Evolutionary conservation across 2,329 filamentous ascomycete species (phyloP).

Genomic region (Penicillium sclerotigenum): DNA sequence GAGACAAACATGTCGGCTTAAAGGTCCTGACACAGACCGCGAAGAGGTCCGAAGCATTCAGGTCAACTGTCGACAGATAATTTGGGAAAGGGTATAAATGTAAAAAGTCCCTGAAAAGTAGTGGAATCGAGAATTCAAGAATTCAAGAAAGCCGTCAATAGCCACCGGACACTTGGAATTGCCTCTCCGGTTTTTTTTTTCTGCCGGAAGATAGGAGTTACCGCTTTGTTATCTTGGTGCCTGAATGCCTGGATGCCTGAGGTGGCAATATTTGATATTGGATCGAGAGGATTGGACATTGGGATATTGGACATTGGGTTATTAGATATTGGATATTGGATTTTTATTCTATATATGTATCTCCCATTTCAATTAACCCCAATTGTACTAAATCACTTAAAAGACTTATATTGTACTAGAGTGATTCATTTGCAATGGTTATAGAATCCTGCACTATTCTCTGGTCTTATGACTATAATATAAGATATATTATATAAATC

Average conservation of each 20-base stretch:
- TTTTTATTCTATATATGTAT: neutral
- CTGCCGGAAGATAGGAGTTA: constrained; percentile 8
- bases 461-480: neutral
- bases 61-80: constrained; percentile 6
- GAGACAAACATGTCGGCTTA: constrained; percentile 36
- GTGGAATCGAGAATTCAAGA: neutral
- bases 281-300: neutral
- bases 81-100: neutral
- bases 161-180: neutral
- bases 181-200: constrained; percentile 17
- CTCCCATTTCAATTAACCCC: too few species aligned
- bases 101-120: neutral
- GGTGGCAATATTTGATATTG: neutral
- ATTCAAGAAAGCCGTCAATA: neutral
- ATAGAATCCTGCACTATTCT: neutral
- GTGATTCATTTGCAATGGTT: neutral
- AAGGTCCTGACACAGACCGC: constrained; percentile 37
- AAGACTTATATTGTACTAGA: neutral
- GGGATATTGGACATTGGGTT: neutral
- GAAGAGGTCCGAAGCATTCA: constrained; percentile 40
- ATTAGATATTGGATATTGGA: neutral
- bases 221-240: constrained; percentile 10
- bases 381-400: neutral
- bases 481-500: neutral
- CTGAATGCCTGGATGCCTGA: constrained; percentile 6